phyloP scores from a whole-genome alignment of 768 basidiomycete species.

The Krasilnikovozyma curviuscula region DNA sequence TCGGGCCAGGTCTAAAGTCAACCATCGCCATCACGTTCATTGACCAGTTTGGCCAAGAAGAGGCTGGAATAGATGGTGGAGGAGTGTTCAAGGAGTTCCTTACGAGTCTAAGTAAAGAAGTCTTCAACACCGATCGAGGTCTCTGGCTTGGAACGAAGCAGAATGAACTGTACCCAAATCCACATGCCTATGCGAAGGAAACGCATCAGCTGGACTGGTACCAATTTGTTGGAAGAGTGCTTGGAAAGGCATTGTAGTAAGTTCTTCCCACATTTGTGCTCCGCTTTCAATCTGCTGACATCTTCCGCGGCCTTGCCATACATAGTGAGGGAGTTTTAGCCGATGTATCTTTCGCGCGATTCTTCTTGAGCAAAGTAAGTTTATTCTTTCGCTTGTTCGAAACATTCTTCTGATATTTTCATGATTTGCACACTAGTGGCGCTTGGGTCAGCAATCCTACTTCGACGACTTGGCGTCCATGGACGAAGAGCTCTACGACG shows the following conservation, averaged over 20 bases:
- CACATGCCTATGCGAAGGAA: constrained; percentile 77
- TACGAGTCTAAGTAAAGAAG: constrained; percentile 78
- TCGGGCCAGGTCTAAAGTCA: constrained; percentile 58
- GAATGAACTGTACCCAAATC: constrained; percentile 88
- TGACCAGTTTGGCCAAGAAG: constrained; percentile 66
- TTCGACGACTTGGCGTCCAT: constrained; percentile 81
- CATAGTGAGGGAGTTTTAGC: constrained; percentile 89
- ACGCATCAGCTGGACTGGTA: constrained; percentile 12
- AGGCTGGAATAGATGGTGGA: constrained; percentile 37
- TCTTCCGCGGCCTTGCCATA: too few relatives aligned
- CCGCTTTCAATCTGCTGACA: too few relatives aligned
- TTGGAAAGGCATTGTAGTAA: constrained; percentile 93
- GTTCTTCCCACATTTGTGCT: too few relatives aligned
- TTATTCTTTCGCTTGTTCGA: constrained; percentile 5
- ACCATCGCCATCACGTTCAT: constrained; percentile 77
- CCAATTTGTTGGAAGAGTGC: constrained; percentile 34
- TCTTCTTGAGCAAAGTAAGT: constrained; percentile 37
- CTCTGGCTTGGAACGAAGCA: constrained; percentile 79
- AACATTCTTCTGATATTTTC: not conserved
- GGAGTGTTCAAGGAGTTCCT: constrained; percentile 97
- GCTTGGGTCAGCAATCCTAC: constrained; percentile 75
- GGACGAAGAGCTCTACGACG: constrained; percentile 72
- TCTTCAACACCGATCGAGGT: constrained; percentile 83
- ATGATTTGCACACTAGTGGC: constrained; percentile 37
- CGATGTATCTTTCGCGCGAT: constrained; percentile 83